These are phyloP conservation scores for Backusella tarrabulga DNA, from an alignment of 192 early-diverging fungal species.

Conservation along the genomic window DNA sequence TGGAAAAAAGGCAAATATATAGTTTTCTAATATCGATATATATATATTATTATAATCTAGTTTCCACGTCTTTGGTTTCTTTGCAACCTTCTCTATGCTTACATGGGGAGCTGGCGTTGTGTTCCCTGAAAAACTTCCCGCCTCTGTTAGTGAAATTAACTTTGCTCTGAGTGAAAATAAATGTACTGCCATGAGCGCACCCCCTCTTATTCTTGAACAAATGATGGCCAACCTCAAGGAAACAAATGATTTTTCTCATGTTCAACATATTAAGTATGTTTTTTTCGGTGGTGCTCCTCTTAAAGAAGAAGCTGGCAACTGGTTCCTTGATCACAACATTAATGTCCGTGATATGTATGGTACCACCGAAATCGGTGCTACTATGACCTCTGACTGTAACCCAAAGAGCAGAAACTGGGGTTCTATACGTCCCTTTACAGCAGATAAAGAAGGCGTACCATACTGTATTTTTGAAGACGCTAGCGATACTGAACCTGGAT, in stretches of 20 bases:
- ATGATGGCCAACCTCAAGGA: neutral
- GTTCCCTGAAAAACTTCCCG: neutral
- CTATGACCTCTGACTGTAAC: neutral
- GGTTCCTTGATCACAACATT: neutral
- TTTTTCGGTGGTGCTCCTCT: constrained; percentile 19
- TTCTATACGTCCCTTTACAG: neutral
- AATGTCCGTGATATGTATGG: constrained; percentile 13
- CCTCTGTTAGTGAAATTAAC: neutral
- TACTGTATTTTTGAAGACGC: neutral
- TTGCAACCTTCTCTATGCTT: neutral
- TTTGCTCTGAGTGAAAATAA: constrained; percentile 7
- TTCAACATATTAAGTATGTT: neutral
- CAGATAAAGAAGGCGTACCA: neutral
- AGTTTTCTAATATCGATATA: neutral
- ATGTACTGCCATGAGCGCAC: neutral
- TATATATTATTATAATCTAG: neutral
- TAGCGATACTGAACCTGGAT: neutral
- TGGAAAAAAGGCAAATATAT: neutral
- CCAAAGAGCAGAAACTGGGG: neutral
- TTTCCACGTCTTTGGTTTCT: neutral
- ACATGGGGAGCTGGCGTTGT: neutral
- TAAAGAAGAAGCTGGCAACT: neutral
- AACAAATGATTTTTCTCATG: neutral
- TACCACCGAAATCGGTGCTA: constrained; percentile 11
- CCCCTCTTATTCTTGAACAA: neutral